These are phyloP conservation scores for Telfairia occidentalis DNA, from an alignment of 331 rosid genomes.

Conservation along the genomic window DNA sequence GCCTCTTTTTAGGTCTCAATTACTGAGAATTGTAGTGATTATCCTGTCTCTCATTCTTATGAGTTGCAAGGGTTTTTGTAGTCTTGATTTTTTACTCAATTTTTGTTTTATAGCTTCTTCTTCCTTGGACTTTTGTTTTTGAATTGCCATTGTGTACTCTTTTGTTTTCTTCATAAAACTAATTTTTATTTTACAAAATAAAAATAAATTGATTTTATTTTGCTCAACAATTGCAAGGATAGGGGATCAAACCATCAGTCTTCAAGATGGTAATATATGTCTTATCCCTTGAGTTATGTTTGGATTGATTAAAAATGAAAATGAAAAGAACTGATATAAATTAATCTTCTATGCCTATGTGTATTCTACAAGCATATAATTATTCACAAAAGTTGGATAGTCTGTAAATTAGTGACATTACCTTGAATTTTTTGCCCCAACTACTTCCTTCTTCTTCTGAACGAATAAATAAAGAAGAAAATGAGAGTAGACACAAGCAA, in stretches of 20 bases:
- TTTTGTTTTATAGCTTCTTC: background rate
- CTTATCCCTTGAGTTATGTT: too few species aligned
- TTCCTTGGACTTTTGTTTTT: background rate
- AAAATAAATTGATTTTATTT: too few species aligned
- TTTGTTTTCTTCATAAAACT: background rate
- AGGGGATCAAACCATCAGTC: too few species aligned
- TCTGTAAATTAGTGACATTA: background rate
- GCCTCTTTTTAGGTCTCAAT: background rate
- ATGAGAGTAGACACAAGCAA: background rate
- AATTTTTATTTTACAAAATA: background rate
- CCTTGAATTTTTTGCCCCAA: slow-evolving; percentile 4
- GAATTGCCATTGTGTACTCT: background rate
- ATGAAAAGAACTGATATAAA: background rate
- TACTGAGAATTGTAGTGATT: background rate
- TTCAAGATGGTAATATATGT: too few species aligned
- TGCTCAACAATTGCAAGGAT: too few species aligned
- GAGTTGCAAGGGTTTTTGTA: background rate
- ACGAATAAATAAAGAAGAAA: background rate
- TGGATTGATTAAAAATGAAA: too few species aligned
- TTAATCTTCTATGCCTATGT: background rate
- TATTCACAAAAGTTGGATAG: background rate
- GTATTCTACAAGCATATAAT: background rate
- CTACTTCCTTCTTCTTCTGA: slow-evolving; percentile 6
- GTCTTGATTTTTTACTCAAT: background rate
- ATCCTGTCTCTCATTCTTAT: background rate